Percentiles rank a stretch among this genome's conserved stretches.
Evolutionary conservation across 768 basidiomycete genomes (phyloP).

Genomic region (Auriscalpium vulgare): DNA sequence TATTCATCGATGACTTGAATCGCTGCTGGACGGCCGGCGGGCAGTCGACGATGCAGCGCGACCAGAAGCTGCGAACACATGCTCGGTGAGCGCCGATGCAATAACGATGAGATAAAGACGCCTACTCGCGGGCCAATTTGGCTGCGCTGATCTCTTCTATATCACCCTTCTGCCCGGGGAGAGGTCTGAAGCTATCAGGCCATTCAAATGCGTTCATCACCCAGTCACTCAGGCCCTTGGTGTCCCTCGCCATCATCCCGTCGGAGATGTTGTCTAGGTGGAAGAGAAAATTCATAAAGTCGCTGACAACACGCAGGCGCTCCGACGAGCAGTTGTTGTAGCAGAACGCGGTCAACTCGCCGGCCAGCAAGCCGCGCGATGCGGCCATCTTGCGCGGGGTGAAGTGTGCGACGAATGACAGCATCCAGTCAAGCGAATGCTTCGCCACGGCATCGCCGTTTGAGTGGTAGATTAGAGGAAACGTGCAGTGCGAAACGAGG

Average conservation of each 20-base stretch:
- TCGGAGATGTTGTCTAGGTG: slow-evolving; percentile 76
- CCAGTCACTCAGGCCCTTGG: slow-evolving; percentile 47
- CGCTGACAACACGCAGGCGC: slow-evolving; percentile 64
- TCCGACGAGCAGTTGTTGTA: slow-evolving; percentile 51
- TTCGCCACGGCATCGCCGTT: slow-evolving; percentile 51
- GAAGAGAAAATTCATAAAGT: slow-evolving; percentile 74
- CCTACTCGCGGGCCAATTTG: slow-evolving; percentile 68
- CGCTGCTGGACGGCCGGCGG: slow-evolving; percentile 59
- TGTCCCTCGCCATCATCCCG: slow-evolving; percentile 62
- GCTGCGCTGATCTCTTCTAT: slow-evolving; percentile 43
- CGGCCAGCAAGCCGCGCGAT: slow-evolving; percentile 65
- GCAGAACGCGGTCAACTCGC: slow-evolving; percentile 62
- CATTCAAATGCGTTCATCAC: slow-evolving; percentile 68
- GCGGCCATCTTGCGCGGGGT: slow-evolving; percentile 43
- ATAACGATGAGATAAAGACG: slow-evolving; percentile 13
- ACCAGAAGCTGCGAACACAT: slow-evolving; percentile 50
- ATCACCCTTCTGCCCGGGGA: slow-evolving; percentile 1
- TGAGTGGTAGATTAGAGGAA: slow-evolving; percentile 46
- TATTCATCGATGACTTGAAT: slow-evolving; percentile 71
- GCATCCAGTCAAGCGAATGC: slow-evolving; percentile 59
- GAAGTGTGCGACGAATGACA: slow-evolving; percentile 58
- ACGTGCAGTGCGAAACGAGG: slow-evolving; percentile 67
- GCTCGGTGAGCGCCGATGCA: not conserved
- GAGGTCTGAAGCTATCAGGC: slow-evolving; percentile 46
- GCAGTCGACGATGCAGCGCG: slow-evolving; percentile 54